Percentiles rank a stretch among this genome's conserved stretches.
These are phyloP conservation scores for Shiraia bambusicola DNA, from an alignment of 2,329 filamentous ascomycete genomes.

Conservation along the genomic window DNA sequence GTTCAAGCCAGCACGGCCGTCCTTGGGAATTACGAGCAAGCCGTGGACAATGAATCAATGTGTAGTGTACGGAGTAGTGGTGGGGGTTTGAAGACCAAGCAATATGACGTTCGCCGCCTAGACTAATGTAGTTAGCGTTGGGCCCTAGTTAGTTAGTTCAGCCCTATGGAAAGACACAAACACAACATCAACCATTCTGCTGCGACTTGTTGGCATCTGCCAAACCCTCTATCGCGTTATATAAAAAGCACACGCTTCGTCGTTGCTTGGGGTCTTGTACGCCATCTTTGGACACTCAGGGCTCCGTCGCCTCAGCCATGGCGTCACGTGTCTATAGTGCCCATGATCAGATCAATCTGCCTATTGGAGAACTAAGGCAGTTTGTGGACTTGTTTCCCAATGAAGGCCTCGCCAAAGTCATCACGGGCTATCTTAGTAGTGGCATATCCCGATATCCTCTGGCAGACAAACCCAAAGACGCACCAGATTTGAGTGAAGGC, in stretches of 20 bases:
- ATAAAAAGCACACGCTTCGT: not conserved
- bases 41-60: no score
- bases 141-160: constrained; percentile 24
- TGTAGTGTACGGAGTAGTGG: no score
- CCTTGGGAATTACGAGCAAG: constrained; percentile 14
- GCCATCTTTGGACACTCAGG: not conserved
- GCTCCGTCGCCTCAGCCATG: constrained; percentile 22
- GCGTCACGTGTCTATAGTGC: constrained; percentile 41
- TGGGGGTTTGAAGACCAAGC: constrained; percentile 15
- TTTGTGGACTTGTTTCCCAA: constrained; percentile 85
- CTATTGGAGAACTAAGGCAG: constrained; percentile 73
- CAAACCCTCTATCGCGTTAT: not conserved
- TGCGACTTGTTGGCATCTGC: not conserved
- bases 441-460: constrained; percentile 78
- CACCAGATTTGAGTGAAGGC: constrained; percentile 50
- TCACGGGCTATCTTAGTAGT: constrained; percentile 80
- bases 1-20: constrained; percentile 7
- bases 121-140: no score
- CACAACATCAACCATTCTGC: constrained; percentile 20
- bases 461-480: constrained; percentile 37
- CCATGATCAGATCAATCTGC: constrained; percentile 61
- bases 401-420: constrained; percentile 76
- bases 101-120: constrained; percentile 29
- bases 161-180: constrained; percentile 31
- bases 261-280: constrained; percentile 5